Conservation (phyloP, 1,284 basidiomycete species). For the Vanrija pseudolonga region DNA sequence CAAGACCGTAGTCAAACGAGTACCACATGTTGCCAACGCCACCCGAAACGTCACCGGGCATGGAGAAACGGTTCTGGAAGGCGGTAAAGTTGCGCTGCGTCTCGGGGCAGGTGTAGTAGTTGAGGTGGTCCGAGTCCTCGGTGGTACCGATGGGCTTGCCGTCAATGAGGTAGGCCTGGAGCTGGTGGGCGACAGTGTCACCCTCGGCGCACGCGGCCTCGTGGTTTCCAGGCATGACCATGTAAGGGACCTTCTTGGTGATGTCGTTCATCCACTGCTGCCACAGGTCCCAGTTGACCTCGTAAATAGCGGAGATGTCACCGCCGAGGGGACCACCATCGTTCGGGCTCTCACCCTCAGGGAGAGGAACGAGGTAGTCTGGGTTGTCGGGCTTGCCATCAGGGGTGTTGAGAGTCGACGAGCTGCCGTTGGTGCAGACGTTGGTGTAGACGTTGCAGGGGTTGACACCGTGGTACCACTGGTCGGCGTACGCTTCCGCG, state of each 20-base stretch:
- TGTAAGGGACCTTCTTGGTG: constrained; percentile 34
- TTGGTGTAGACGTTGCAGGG: constrained; percentile 14
- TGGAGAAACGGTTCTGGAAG: constrained; percentile 33
- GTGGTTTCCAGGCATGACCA: constrained; percentile 21
- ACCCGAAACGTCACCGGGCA: constrained; percentile 27
- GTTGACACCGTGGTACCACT: constrained; percentile 33
- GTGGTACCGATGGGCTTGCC: constrained; percentile 3
- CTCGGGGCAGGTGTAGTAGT: constrained; percentile 24
- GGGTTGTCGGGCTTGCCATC: constrained; percentile 12
- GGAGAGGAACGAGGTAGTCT: constrained; percentile 24
- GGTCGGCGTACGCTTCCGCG: constrained; percentile 35
- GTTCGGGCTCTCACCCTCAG: constrained; percentile 27
- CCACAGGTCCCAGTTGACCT: constrained; percentile 43
- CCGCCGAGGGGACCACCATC: constrained; percentile 28
- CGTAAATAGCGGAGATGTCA: constrained; percentile 30
- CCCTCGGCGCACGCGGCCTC: constrained; percentile 24
- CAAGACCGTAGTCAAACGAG: constrained; percentile 25
- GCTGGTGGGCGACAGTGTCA: constrained; percentile 23
- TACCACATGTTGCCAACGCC: constrained; percentile 33
- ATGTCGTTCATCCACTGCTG: constrained; percentile 40
- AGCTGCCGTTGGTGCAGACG: constrained; percentile 31
- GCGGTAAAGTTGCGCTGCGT: constrained; percentile 28
- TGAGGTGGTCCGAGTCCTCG: constrained; percentile 12
- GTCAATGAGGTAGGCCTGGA: constrained; percentile 19
- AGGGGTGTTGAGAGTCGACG: constrained; percentile 3